Conservation (phyloP, 306 rosid genomes). For the Betula pendula region DNA sequence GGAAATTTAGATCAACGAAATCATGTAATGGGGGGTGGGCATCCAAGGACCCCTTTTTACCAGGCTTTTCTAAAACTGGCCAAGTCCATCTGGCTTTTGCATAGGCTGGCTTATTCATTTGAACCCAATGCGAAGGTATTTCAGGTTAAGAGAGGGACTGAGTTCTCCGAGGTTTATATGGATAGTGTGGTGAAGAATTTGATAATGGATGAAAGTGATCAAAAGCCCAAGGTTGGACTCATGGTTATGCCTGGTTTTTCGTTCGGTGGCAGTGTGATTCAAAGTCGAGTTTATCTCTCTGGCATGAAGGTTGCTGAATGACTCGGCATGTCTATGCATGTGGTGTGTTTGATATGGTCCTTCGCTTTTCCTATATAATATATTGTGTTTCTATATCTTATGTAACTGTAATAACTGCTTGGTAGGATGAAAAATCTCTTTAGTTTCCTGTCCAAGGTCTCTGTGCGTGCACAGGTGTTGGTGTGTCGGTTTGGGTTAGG, state of each 20-base stretch:
- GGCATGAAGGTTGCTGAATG: slow-evolving; percentile 92
- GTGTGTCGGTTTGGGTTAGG: neutral
- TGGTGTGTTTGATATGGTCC: slow-evolving; percentile 32
- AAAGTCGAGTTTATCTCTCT: slow-evolving; percentile 91
- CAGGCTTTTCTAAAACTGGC: slow-evolving; percentile 91
- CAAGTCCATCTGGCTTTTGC: slow-evolving; percentile 92
- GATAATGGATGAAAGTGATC: slow-evolving; percentile 64
- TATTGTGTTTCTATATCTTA: slow-evolving; percentile 36
- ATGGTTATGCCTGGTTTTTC: slow-evolving; percentile 98
- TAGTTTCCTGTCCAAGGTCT: slow-evolving; percentile 12
- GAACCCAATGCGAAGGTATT: slow-evolving; percentile 83
- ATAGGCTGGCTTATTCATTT: slow-evolving; percentile 77
- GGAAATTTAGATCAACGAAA: slow-evolving; percentile 94
- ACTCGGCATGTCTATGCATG: slow-evolving; percentile 24
- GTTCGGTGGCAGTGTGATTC: slow-evolving; percentile 85
- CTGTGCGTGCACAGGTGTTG: neutral
- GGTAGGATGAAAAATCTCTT: slow-evolving; percentile 19
- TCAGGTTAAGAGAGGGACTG: slow-evolving; percentile 91
- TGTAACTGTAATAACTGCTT: slow-evolving; percentile 29
- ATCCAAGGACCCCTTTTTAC: slow-evolving; percentile 97
- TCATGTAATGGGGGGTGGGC: slow-evolving; percentile 83
- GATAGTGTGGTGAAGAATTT: slow-evolving; percentile 88
- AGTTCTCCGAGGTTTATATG: slow-evolving; percentile 91
- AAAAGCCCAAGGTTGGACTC: slow-evolving; percentile 82
- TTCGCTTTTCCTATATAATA: slow-evolving; percentile 40